These are phyloP conservation scores for Proliferodiscus dingleyae DNA, from an alignment of 2,329 filamentous ascomycete species.

Conservation along the genomic window DNA sequence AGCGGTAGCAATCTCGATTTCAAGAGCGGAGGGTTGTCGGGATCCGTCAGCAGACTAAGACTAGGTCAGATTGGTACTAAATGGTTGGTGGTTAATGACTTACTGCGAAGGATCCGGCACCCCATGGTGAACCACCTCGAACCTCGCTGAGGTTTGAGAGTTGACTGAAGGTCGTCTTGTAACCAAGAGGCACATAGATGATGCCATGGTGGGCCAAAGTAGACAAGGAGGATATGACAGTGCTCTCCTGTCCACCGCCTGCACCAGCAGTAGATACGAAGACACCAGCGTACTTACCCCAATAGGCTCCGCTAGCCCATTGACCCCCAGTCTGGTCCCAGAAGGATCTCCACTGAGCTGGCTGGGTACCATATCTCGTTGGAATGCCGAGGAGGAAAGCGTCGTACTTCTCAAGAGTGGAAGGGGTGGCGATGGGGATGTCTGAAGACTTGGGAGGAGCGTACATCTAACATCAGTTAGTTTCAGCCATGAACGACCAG, in stretches of 20 bases:
- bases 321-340: constrained; percentile 84
- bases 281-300: constrained; percentile 84
- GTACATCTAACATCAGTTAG: constrained; percentile 63
- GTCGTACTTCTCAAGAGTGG: constrained; percentile 69
- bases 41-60: constrained; percentile 69
- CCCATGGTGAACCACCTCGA: constrained; percentile 86
- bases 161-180: constrained; percentile 70
- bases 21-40: constrained; percentile 69
- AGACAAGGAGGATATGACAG: constrained; percentile 72
- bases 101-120: constrained; percentile 83
- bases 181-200: constrained; percentile 93
- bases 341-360: constrained; percentile 86
- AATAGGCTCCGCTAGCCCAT: constrained; percentile 72
- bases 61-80: constrained; percentile 11
- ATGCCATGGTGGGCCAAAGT: constrained; percentile 91
- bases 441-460: constrained; percentile 67
- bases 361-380: constrained; percentile 95
- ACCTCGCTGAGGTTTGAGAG: constrained; percentile 71
- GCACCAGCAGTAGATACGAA: constrained; percentile 83
- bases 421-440: constrained; percentile 57
- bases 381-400: constrained; percentile 91
- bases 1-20: constrained; percentile 72
- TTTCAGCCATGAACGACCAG: too few relatives aligned
- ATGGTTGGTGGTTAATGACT: constrained; percentile 31
- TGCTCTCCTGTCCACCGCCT: constrained; percentile 92